Percentiles rank a stretch among this genome's conserved stretches.
phyloP scores from a whole-genome alignment of 73 alveolate genomes.

The Urostyla sp. region DNA sequence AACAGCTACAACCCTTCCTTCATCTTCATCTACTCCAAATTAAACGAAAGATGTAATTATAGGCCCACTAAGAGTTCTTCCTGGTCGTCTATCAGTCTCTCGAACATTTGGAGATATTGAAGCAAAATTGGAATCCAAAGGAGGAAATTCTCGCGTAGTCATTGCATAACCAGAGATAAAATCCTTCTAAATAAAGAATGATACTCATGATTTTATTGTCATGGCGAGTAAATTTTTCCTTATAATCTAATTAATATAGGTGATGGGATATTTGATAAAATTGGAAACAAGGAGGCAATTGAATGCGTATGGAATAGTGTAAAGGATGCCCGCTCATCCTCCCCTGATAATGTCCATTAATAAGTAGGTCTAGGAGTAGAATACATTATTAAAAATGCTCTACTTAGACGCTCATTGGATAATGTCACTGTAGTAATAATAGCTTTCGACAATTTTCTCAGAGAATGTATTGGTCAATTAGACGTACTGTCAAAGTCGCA shows the following conservation, averaged over 20 bases:
- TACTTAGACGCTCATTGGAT: slow-evolving; percentile 92
- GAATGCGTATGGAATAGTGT: slow-evolving; percentile 77
- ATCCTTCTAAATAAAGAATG: slow-evolving; percentile 71
- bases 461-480: slow-evolving; percentile 7
- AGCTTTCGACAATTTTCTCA: slow-evolving; percentile 70
- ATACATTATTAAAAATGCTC: slow-evolving; percentile 87
- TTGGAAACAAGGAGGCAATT: slow-evolving; percentile 76
- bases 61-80: slow-evolving; percentile 87
- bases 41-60: slow-evolving; percentile 51
- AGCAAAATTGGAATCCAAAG: slow-evolving; percentile 81
- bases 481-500: too few species aligned
- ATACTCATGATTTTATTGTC: slow-evolving; percentile 70
- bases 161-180: slow-evolving; percentile 76
- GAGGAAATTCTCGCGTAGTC: slow-evolving; percentile 89
- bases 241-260: slow-evolving; percentile 65
- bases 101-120: slow-evolving; percentile 91
- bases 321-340: slow-evolving; percentile 45
- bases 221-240: slow-evolving; percentile 63
- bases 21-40: neutral
- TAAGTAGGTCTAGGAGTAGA: slow-evolving; percentile 96
- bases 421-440: slow-evolving; percentile 96
- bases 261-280: slow-evolving; percentile 89
- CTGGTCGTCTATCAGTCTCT: slow-evolving; percentile 88
- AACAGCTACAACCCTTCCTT: slow-evolving; percentile 41
- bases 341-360: slow-evolving; percentile 81